These are phyloP conservation scores for Colletotrichum truncatum DNA, from an alignment of 2,329 filamentous ascomycete genomes.

Conservation along the genomic window DNA sequence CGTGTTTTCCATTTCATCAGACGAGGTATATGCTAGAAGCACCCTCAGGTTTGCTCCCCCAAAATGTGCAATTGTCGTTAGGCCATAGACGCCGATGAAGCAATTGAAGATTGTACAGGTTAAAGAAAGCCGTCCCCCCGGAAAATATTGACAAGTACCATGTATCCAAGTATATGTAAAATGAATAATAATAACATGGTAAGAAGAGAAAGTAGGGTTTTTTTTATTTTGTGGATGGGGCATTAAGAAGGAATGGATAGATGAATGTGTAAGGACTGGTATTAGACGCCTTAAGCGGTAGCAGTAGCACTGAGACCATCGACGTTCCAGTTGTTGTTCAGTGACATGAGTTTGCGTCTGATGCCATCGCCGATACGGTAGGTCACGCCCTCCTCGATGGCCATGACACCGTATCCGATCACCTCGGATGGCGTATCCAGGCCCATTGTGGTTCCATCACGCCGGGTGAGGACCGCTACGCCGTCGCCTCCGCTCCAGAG, in stretches of 20 bases:
- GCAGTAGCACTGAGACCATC: conserved; percentile 33
- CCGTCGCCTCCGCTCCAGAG: conserved; percentile 49
- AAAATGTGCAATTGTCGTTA: not conserved
- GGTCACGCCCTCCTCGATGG: conserved; percentile 50
- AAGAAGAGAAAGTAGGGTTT: conserved; percentile 22
- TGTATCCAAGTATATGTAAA: conserved; percentile 3
- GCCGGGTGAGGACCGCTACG: conserved; percentile 41
- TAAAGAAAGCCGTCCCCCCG: not conserved
- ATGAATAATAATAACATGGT: conserved; percentile 5
- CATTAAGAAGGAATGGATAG: conserved; percentile 11
- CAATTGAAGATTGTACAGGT: conserved; percentile 10
- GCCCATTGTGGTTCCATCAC: conserved; percentile 42
- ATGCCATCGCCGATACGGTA: conserved; percentile 56
- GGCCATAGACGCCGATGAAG: conserved; percentile 12
- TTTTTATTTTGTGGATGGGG: not conserved
- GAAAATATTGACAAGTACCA: not conserved
- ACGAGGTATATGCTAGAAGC: not conserved
- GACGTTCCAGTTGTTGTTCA: conserved; percentile 50
- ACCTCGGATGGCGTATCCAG: conserved; percentile 50
- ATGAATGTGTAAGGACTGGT: not conserved
- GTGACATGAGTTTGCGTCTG: conserved; percentile 47
- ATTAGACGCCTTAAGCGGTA: conserved; percentile 2
- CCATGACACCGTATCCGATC: conserved; percentile 49
- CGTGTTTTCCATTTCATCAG: not conserved
- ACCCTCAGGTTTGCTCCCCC: not conserved